Base-by-base conservation (phyloP, 495 filamentous ascomycete species). In the Pseudotulostoma volvatum region DNA sequence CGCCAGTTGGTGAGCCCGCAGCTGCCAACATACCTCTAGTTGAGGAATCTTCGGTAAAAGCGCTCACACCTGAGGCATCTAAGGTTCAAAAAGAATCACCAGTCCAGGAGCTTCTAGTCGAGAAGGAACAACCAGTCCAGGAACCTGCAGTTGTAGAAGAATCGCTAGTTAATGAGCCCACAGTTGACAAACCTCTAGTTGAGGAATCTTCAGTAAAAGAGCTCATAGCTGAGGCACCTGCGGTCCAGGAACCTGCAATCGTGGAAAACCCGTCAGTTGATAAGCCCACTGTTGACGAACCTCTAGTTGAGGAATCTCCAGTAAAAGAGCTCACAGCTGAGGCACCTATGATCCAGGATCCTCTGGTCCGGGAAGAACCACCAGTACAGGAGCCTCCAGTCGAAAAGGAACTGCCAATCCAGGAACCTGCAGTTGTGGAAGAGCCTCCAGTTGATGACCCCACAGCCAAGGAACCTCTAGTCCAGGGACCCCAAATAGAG, bases 401-500 rank as follows among this genome's bases (percentile, higher is more conserved):
- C 7, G 39, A 42, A 33, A 20, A 13, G 9, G 21, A 5, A 4
- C 18, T 15, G 4, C 5, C 21, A 13, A n/a, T n/a, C 14, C 18
- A 37, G 5, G 34, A 18, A 17, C 3, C 31, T 25, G 32, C 19
- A 11, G 14, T 25, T 2, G 39, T 36, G n/a, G 35, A 33, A 32
- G 28, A 38, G 8, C 13, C 34, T 4, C 19, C 41, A 4, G 17
- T 13, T 43, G 8, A 9, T 20, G 40, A 16, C 18, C 1, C 33
- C 38, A 31, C 23, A 5, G 3, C 20, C 7, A 11, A 14, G 18
- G 40, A 42, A 37, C 13, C 33, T 18, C 23, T 18, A 15, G 9
- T 18, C 15, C 25, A 31, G 25, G 11, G 16, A 46, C 48, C 18
- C 48, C 45, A 11, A 47, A 41, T 2, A 51, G 48, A 48, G 28